A percentile compares a stretch with the other conserved stretches of the same genome.
Evolutionary conservation across 257 asterid genomes (phyloP).

Genomic region (Ligustrum vulgare): DNA sequence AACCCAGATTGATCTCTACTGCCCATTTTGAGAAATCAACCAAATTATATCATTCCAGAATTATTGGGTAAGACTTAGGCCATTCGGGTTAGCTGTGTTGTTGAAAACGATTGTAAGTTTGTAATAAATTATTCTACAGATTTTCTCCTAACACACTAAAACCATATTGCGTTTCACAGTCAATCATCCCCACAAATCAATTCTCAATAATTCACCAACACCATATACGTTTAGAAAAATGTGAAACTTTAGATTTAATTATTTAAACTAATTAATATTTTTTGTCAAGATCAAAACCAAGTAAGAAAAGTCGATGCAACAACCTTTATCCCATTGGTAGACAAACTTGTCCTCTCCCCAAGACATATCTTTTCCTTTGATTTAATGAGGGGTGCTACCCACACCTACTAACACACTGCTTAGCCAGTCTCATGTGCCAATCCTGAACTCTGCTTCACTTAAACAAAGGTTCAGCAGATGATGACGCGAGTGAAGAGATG

Average conservation of each 20-base stretch:
- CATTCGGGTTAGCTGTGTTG: slow-evolving; percentile 31
- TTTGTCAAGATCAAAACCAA: slow-evolving; percentile 39
- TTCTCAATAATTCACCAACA: slow-evolving; percentile 20
- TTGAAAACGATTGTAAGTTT: slow-evolving; percentile 26
- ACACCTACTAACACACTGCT: slow-evolving; percentile 29
- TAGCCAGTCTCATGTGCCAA: slow-evolving; percentile 31
- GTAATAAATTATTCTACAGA: slow-evolving; percentile 24
- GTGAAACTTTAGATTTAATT: slow-evolving; percentile 1
- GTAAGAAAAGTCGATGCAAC: slow-evolving; percentile 40
- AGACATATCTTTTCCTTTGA: slow-evolving; percentile 38
- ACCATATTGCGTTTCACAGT: background rate
- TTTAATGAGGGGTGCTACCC: slow-evolving; percentile 20
- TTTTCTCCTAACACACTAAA: slow-evolving; percentile 1
- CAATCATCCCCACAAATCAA: slow-evolving; percentile 2
- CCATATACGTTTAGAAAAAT: slow-evolving; percentile 7
- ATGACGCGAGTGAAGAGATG: slow-evolving; percentile 21
- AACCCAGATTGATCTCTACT: too few species aligned
- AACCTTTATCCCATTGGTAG: slow-evolving; percentile 37
- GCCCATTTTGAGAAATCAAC: too few species aligned
- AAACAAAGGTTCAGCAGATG: slow-evolving; percentile 33
- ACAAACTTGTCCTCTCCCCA: slow-evolving; percentile 51
- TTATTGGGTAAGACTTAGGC: slow-evolving; percentile 52
- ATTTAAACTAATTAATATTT: slow-evolving; percentile 6
- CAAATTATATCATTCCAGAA: slow-evolving; percentile 37
- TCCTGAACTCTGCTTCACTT: slow-evolving; percentile 43